A percentile compares a stretch with the other conserved stretches of the same genome.
Evolutionary conservation across 768 basidiomycete genomes (phyloP).

Genomic region (Pleurotus salmoneostramineus): DNA sequence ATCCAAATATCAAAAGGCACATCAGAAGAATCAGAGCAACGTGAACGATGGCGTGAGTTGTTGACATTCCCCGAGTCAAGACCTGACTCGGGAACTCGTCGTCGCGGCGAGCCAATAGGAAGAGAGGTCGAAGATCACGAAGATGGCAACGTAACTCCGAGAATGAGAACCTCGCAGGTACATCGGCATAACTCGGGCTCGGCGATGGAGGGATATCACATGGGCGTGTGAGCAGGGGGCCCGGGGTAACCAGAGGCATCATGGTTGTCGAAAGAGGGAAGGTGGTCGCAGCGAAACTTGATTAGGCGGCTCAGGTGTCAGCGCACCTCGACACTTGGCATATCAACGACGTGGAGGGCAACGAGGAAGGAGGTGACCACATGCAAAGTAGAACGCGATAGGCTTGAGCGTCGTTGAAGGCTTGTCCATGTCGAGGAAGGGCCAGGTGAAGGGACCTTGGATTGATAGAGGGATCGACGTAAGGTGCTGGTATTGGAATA

Average conservation of each 20-base stretch:
- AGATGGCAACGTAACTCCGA: not conserved
- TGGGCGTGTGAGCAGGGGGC: not conserved
- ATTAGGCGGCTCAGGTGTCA: no score
- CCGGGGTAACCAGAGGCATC: no score
- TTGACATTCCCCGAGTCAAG: constrained; percentile 28
- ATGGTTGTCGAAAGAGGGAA: not conserved
- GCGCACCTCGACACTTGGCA: no score
- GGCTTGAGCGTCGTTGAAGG: no score
- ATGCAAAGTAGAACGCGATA: no score
- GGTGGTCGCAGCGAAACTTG: not conserved
- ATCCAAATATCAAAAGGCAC: not conserved
- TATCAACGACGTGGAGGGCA: no score
- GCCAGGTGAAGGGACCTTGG: no score
- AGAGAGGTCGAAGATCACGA: constrained; percentile 12
- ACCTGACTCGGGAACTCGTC: constrained; percentile 37
- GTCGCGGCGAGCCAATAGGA: constrained; percentile 22
- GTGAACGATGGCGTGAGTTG: not conserved
- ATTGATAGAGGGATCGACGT: no score
- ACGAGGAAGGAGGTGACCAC: no score
- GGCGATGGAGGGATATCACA: not conserved
- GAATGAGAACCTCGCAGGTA: not conserved
- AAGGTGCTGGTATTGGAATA: no score
- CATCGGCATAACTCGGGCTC: constrained; percentile 1
- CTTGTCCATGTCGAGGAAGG: no score
- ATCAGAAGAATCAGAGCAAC: not conserved